phyloP scores from a whole-genome alignment of 2,329 filamentous ascomycete species.

The Macrophomina tecta region DNA sequence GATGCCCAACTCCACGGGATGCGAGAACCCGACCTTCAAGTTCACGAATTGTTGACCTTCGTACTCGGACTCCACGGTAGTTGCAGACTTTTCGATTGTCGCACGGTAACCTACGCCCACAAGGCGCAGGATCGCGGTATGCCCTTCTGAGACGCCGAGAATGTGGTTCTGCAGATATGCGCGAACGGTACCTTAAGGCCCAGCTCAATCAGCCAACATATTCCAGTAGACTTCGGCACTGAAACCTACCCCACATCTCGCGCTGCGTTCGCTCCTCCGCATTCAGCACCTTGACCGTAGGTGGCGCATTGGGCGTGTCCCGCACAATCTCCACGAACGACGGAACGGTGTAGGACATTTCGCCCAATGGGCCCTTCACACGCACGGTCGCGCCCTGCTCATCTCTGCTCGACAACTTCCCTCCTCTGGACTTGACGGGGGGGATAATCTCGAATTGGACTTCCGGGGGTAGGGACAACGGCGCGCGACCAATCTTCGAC shows the following conservation, averaged over 20 bases:
- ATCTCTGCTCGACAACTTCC: conserved; percentile 65
- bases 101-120: conserved; percentile 97
- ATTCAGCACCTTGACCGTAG: conserved; percentile 74
- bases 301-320: conserved; percentile 67
- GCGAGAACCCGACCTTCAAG: conserved; percentile 94
- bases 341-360: conserved; percentile 79
- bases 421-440: conserved; percentile 62
- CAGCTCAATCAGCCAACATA: not conserved
- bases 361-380: conserved; percentile 80
- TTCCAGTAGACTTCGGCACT: not conserved
- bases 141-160: conserved; percentile 92
- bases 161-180: conserved; percentile 90
- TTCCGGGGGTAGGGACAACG: conserved; percentile 47
- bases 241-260: conserved; percentile 88
- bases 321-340: conserved; percentile 75
- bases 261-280: conserved; percentile 73
- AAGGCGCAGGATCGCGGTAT: conserved; percentile 88
- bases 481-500: conserved; percentile 85
- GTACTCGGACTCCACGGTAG: conserved; percentile 70
- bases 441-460: conserved; percentile 75
- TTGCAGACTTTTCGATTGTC: conserved; percentile 77
- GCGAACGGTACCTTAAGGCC: conserved; percentile 76
- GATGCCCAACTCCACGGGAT: conserved; percentile 88
- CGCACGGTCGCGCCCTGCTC: conserved; percentile 72
- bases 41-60: conserved; percentile 87